Evolutionary conservation across 2,329 filamentous ascomycete genomes (phyloP).

Genomic region (Monilinia laxa): DNA sequence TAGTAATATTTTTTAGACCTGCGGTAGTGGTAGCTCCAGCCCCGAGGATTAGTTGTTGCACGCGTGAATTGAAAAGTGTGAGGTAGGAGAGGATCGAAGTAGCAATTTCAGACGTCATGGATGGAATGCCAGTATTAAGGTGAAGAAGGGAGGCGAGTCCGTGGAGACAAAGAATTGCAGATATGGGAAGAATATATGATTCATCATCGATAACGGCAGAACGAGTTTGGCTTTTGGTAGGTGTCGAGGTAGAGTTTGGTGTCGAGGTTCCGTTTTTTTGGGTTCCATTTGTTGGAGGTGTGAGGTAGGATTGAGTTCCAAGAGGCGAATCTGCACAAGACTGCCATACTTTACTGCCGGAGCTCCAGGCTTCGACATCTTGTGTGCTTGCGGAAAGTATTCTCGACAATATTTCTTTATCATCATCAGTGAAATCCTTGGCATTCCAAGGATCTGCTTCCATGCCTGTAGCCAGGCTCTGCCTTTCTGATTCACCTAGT

Average conservation of each 20-base stretch:
- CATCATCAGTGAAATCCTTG: constrained; percentile 67
- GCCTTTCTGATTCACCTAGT: constrained; percentile 70
- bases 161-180: constrained; percentile 75
- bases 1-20: constrained; percentile 93
- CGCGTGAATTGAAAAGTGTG: constrained; percentile 91
- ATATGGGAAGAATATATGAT: constrained; percentile 80
- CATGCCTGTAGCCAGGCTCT: constrained; percentile 73
- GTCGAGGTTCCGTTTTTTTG: constrained; percentile 44
- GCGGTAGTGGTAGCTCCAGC: constrained; percentile 87
- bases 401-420: constrained; percentile 58
- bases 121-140: constrained; percentile 80
- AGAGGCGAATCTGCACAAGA: constrained; percentile 38
- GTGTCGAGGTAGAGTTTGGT: constrained; percentile 28
- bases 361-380: constrained; percentile 66
- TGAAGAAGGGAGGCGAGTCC: constrained; percentile 82
- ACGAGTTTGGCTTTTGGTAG: constrained; percentile 62
- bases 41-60: constrained; percentile 93
- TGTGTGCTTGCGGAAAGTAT: constrained; percentile 70
- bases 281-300: constrained; percentile 18
- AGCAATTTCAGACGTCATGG: constrained; percentile 82
- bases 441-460: constrained; percentile 79
- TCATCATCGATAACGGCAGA: constrained; percentile 80
- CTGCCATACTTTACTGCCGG: constrained; percentile 59
- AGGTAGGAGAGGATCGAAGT: constrained; percentile 79
- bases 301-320: constrained; percentile 28